Evolutionary conservation across 2,329 filamentous ascomycete genomes (phyloP).

Genomic region (Aspergillus intermedius): DNA sequence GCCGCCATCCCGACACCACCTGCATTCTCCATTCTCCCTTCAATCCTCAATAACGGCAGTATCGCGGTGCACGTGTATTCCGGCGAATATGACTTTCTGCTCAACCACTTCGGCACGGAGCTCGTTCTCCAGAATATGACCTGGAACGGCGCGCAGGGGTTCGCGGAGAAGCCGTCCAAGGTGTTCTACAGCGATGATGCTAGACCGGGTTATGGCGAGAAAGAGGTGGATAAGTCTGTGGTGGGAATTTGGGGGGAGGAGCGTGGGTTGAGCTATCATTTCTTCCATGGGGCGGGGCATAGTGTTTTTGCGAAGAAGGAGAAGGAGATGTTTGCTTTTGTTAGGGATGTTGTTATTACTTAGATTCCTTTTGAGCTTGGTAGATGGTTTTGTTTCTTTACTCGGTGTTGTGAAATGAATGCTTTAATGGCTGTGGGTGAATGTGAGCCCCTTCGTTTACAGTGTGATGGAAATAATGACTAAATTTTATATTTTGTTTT

Average conservation of each 20-base stretch:
- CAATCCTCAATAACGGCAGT: constrained; percentile 24
- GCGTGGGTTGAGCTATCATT: constrained; percentile 31
- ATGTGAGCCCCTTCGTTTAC: too few species aligned
- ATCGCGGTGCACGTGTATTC: constrained; percentile 31
- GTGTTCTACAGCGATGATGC: constrained; percentile 23
- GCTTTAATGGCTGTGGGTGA: too few species aligned
- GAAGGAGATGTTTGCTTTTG: constrained; percentile 31
- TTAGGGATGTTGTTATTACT: constrained; percentile 28
- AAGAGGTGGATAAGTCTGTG: not conserved
- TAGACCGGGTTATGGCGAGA: not conserved
- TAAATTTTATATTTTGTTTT: not conserved
- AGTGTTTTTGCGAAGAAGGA: constrained; percentile 25
- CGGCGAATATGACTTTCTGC: constrained; percentile 32
- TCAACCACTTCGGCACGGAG: constrained; percentile 33
- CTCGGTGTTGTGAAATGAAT: not conserved
- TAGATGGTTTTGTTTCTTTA: not conserved
- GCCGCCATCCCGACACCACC: constrained; percentile 18
- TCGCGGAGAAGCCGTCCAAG: constrained; percentile 19
- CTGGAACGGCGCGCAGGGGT: constrained; percentile 32
- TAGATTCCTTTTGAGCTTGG: too few species aligned
- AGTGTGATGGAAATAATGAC: too few species aligned
- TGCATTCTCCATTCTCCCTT: constrained; percentile 27
- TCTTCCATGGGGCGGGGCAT: constrained; percentile 30
- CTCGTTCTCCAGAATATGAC: constrained; percentile 37
- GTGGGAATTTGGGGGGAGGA: constrained; percentile 28